phyloP scores from a whole-genome alignment of 495 filamentous ascomycete species.

The Hypoxylon subgilvum region DNA sequence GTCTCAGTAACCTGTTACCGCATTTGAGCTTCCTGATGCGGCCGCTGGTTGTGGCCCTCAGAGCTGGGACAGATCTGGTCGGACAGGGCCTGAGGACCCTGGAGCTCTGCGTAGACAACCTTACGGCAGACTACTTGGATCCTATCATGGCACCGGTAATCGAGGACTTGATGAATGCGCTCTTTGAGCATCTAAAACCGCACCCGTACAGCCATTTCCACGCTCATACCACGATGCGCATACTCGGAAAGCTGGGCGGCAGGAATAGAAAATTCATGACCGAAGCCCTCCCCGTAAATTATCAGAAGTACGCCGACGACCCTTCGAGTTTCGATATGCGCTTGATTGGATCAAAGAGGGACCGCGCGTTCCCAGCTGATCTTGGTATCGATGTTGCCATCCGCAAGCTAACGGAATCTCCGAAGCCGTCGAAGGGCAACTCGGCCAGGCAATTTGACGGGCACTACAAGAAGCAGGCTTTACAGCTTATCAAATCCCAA shows the following conservation, averaged over 20 bases:
- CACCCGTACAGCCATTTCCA: conserved; percentile 95
- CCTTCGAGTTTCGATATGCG: conserved; percentile 82
- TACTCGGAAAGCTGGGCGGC: conserved; percentile 94
- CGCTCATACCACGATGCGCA: conserved; percentile 97
- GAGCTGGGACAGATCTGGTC: conserved; percentile 89
- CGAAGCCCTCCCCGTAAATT: conserved; percentile 78
- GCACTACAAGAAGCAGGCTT: conserved; percentile 92
- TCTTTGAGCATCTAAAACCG: conserved; percentile 93
- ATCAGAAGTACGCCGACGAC: conserved; percentile 86
- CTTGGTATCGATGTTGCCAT: conserved; percentile 89
- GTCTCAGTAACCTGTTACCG: conserved; percentile 93
- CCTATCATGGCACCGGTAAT: conserved; percentile 99
- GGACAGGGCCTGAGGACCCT: conserved; percentile 92
- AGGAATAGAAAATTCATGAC: conserved; percentile 94
- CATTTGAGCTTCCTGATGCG: conserved; percentile 97
- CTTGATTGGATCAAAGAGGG: conserved; percentile 83
- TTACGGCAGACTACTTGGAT: conserved; percentile 96
- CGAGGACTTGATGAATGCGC: conserved; percentile 94
- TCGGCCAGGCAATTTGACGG: conserved; percentile 72
- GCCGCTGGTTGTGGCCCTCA: conserved; percentile 89
- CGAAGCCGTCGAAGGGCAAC: conserved; percentile 59
- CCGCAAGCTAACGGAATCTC: conserved; percentile 78
- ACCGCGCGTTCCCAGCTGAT: conserved; percentile 82
- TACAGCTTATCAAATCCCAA: conserved; percentile 82
- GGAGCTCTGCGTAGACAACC: conserved; percentile 96